These are phyloP conservation scores for Pseudopithomyces maydicus DNA, from an alignment of 2,329 filamentous ascomycete genomes.

Conservation along the genomic window DNA sequence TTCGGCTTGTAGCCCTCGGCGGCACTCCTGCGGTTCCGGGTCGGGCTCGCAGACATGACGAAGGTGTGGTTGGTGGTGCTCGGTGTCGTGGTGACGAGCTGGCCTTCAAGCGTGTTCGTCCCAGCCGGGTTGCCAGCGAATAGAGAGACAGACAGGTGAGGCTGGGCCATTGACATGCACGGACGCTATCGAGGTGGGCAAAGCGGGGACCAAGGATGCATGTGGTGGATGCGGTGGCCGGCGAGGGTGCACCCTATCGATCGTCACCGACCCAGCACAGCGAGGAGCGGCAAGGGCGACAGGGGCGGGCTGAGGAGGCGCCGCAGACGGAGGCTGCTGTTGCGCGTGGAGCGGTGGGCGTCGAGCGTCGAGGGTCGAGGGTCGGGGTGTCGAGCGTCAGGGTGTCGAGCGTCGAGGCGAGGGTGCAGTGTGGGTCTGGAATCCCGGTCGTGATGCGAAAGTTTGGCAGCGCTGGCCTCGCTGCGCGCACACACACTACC, in stretches of 20 bases:
- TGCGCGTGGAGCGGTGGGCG: background rate
- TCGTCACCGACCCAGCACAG: slow-evolving; percentile 2
- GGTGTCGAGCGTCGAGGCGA: background rate
- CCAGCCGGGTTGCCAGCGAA: slow-evolving; percentile 22
- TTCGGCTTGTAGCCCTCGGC: slow-evolving; percentile 82
- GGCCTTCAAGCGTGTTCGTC: slow-evolving; percentile 42
- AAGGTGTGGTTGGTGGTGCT: slow-evolving; percentile 78
- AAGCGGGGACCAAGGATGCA: slow-evolving; percentile 5
- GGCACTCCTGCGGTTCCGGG: slow-evolving; percentile 54
- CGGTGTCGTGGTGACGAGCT: slow-evolving; percentile 52
- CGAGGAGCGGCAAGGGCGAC: background rate
- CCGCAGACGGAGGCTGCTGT: background rate
- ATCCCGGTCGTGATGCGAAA: background rate
- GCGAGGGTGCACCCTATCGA: background rate
- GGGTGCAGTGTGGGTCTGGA: background rate
- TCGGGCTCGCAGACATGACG: slow-evolving; percentile 81
- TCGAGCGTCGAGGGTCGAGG: too few species aligned
- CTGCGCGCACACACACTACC: too few species aligned
- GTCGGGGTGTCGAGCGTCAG: too few species aligned
- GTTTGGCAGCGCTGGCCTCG: slow-evolving; percentile 2
- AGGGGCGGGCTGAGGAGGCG: slow-evolving; percentile 2
- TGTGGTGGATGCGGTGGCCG: background rate
- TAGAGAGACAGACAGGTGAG: slow-evolving; percentile 22
- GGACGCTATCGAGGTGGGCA: slow-evolving; percentile 2
- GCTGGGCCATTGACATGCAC: slow-evolving; percentile 36